Evolutionary conservation across 75 land plant genomes (phyloP).

Genomic region (Adiantum capillusveneris): DNA sequence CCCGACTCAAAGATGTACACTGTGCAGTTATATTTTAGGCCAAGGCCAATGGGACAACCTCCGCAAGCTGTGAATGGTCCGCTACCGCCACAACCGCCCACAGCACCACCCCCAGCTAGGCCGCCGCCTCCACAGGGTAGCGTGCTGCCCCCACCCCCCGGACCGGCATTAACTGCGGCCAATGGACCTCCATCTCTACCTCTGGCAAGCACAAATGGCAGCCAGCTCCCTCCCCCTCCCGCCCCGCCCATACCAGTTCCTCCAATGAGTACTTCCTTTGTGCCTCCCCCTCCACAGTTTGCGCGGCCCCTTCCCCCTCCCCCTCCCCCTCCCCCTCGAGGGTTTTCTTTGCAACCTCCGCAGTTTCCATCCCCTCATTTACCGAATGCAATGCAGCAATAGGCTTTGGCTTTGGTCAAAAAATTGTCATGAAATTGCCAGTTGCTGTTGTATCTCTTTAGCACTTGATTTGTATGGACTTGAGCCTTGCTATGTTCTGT

Average conservation of each 20-base stretch:
- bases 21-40: conserved; percentile 88
- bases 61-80: conserved; percentile 23
- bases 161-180: conserved; percentile 44
- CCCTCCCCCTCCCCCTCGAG: conserved; percentile 40
- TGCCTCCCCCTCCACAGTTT: conserved; percentile 34
- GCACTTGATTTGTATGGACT: too few species aligned
- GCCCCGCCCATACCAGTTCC: conserved; percentile 2
- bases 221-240: conserved; percentile 1
- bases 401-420: too few species aligned
- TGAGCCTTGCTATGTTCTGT: too few species aligned
- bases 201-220: conserved; percentile 16
- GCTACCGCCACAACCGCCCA: conserved; percentile 30
- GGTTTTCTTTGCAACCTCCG: conserved; percentile 44
- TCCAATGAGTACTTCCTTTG: conserved; percentile 29
- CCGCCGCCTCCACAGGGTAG: conserved; percentile 5
- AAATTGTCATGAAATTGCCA: too few species aligned
- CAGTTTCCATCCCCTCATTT: conserved; percentile 51
- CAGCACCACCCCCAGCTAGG: conserved; percentile 3
- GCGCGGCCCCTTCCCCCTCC: too few species aligned
- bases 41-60: conserved; percentile 50
- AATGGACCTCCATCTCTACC: conserved; percentile 48
- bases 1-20: conserved; percentile 95
- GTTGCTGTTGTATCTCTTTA: too few species aligned
- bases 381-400: too few species aligned
- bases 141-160: conserved; percentile 30